Evolutionary conservation across 805 yeast genomes (phyloP).

Genomic region (Ogataea zsoltii): DNA sequence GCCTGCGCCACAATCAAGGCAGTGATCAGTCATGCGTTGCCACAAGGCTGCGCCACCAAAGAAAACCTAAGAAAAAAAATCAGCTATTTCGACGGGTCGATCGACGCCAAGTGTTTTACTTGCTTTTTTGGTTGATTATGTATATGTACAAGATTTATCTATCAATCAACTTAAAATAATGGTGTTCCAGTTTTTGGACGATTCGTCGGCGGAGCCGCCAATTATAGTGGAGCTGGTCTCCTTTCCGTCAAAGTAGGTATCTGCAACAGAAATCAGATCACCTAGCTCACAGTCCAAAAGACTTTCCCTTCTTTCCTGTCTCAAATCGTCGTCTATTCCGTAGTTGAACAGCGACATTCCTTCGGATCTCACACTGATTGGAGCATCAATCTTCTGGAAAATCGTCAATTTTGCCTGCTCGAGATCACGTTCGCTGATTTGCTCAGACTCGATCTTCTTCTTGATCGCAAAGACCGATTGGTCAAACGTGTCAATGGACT

Average conservation of each 20-base stretch:
- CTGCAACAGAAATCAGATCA: slow-evolving; percentile 45
- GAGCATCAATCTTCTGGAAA: slow-evolving; percentile 91
- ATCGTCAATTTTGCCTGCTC: slow-evolving; percentile 89
- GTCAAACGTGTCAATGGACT: slow-evolving; percentile 62
- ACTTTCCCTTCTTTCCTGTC: slow-evolving; percentile 75
- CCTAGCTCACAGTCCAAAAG: slow-evolving; percentile 63
- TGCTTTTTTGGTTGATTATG: background rate
- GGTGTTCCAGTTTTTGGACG: slow-evolving; percentile 7
- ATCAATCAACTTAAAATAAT: slow-evolving; percentile 3
- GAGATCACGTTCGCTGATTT: slow-evolving; percentile 54
- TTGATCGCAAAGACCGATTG: slow-evolving; percentile 50
- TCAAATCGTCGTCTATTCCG: slow-evolving; percentile 74
- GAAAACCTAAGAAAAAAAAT: background rate
- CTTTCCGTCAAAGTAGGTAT: slow-evolving; percentile 1
- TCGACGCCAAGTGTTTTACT: background rate
- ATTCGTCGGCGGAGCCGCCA: slow-evolving; percentile 8
- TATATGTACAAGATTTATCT: background rate
- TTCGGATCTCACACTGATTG: slow-evolving; percentile 76
- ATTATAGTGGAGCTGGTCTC: slow-evolving; percentile 10
- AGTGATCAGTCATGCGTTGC: background rate
- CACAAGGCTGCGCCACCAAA: slow-evolving; percentile 2
- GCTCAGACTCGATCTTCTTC: slow-evolving; percentile 24
- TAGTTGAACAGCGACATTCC: slow-evolving; percentile 66
- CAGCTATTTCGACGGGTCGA: too few relatives aligned
- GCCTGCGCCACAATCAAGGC: slow-evolving; percentile 2